Evolutionary conservation across 805 yeast genomes (phyloP).

Genomic region (Candida mattraensis): DNA sequence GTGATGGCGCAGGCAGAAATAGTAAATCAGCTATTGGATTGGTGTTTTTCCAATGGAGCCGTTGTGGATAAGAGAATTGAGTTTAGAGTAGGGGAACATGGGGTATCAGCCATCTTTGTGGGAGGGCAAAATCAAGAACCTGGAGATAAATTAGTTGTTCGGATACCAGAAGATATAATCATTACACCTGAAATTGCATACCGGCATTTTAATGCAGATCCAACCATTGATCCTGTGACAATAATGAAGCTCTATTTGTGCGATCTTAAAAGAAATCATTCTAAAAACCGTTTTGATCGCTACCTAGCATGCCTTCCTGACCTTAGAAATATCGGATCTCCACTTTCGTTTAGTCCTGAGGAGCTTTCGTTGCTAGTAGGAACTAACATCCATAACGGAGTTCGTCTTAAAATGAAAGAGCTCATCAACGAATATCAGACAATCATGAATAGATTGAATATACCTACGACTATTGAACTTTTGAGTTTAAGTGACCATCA

Average conservation of each 20-base stretch:
- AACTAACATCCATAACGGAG: constrained; percentile 58
- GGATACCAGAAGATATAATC: constrained; percentile 24
- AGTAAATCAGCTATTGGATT: constrained; percentile 13
- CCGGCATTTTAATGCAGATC: constrained; percentile 7
- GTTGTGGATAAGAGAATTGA: constrained; percentile 34
- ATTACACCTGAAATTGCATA: constrained; percentile 26
- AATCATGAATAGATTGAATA: constrained; percentile 1
- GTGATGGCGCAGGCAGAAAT: no score
- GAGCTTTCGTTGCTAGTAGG: constrained; percentile 54
- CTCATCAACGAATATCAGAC: constrained; percentile 56
- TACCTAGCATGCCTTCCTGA: constrained; percentile 51
- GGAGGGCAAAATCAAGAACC: constrained; percentile 1
- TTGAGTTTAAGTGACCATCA: constrained; percentile 1
- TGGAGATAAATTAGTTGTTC: neutral
- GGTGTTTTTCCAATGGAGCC: constrained; percentile 43
- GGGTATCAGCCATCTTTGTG: constrained; percentile 35
- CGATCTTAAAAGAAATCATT: constrained; percentile 3
- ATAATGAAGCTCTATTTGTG: constrained; percentile 23
- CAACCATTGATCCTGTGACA: constrained; percentile 9
- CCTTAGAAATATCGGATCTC: constrained; percentile 48
- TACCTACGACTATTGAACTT: constrained; percentile 6
- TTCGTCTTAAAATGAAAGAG: constrained; percentile 41
- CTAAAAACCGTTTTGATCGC: constrained; percentile 25
- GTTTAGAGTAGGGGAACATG: constrained; percentile 34
- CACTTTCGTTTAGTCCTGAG: constrained; percentile 57